Evolutionary conservation across 345 rosid species (phyloP), one percentile per base, ranked within the genome.

Genomic region (Chamaenerion angustifolium): DNA sequence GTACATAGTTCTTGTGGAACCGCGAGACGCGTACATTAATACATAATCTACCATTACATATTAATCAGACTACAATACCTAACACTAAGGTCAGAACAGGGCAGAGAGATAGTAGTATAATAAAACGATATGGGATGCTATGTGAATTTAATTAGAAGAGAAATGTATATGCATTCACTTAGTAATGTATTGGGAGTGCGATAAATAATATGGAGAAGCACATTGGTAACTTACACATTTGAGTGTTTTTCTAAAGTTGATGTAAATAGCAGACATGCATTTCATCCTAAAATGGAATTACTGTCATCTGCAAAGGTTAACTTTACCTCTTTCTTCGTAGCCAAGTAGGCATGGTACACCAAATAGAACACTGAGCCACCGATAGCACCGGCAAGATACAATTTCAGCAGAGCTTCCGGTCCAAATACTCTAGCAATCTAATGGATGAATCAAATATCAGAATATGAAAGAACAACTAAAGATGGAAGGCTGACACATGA

Each of bases 301-400:
- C 8, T 3, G 37, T 31, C 37, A 31, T 31, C 10, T 21, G 25
- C 25, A 21, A 21, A 31, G 37, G 37, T 7, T 31, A 42, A 8
- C 12, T 12, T 48, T 73, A 89, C 95, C 90, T 85, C 72, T 18
- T 82, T 72, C 45, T 70, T 62, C 42, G 59, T 12, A 57, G 65
- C 80, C 78, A 79, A 18, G 42, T 56, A 68, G 25, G 77, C 71
- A 55, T 82, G 90, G 69, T 83, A 77, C 50, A 68, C 60, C 79
- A 85, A 63, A 75, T 68, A 83, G 72, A 83, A 79, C 15, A 77
- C 56, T 43, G 94, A 80, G 17, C 95, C 95, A 58, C 94, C 95
- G 52, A 77, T 48, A 17, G 88, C 89, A 46, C 95, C 88, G 40
- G 89, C 89, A 41, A 88, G 40, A 68, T 88, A 85, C 66, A 88